Conservation (phyloP, 1,284 basidiomycete species). For the Ustilago crameri region DNA sequence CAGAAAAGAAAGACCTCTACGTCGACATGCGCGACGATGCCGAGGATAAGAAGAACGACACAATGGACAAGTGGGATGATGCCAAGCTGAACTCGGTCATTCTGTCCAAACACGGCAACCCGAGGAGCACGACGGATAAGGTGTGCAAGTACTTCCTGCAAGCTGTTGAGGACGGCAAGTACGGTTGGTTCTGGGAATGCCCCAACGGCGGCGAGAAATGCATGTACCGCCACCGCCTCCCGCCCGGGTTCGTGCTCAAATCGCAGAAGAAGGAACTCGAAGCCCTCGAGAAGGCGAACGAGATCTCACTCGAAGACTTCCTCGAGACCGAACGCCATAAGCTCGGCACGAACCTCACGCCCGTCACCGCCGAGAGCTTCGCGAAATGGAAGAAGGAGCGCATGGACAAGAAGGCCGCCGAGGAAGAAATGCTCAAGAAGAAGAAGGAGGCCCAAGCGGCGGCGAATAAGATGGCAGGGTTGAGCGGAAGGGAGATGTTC, state of each 20-base stretch:
- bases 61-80: constrained; percentile 98
- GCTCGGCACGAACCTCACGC: constrained; percentile 77
- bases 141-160: constrained; percentile 98
- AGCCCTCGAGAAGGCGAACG: constrained; percentile 81
- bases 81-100: constrained; percentile 89
- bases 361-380: constrained; percentile 93
- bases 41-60: constrained; percentile 77
- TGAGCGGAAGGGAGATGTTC: constrained; percentile 95
- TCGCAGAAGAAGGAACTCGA: constrained; percentile 76
- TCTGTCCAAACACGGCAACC: constrained; percentile 87
- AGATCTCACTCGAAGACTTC: constrained; percentile 95
- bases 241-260: constrained; percentile 85
- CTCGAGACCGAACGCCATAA: constrained; percentile 95
- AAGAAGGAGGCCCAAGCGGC: constrained; percentile 85
- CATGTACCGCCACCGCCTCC: constrained; percentile 94
- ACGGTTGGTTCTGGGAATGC: constrained; percentile 84
- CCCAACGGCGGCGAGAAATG: constrained; percentile 76
- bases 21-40: constrained; percentile 79
- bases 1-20: constrained; percentile 96
- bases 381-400: constrained; percentile 85
- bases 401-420: constrained; percentile 75
- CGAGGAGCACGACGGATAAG: constrained; percentile 88
- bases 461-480: constrained; percentile 89
- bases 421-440: constrained; percentile 88
- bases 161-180: constrained; percentile 93